Conservation (phyloP, 2,329 filamentous ascomycete species). For the Trichoderma asperellum region DNA sequence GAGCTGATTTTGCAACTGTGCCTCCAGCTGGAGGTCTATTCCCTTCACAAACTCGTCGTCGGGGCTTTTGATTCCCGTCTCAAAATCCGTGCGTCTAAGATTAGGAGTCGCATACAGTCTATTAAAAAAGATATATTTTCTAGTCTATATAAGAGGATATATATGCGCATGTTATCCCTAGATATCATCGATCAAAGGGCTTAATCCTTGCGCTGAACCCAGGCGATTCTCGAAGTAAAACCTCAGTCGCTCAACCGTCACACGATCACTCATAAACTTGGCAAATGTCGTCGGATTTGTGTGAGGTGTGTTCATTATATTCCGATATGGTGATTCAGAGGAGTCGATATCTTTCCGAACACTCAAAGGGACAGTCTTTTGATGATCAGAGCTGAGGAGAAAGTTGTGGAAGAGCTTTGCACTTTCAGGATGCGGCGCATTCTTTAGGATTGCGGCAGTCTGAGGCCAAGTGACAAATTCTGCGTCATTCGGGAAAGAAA, state of each 20-base stretch:
- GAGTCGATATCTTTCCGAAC: conserved; percentile 42
- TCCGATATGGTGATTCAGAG: conserved; percentile 36
- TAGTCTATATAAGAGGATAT: background rate
- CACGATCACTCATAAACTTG: conserved; percentile 49
- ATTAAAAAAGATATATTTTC: no score
- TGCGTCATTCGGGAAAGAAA: conserved; percentile 42
- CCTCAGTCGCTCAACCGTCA: conserved; percentile 46
- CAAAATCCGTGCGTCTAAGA: no score
- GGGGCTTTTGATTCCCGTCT: background rate
- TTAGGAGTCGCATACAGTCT: no score
- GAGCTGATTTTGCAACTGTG: background rate
- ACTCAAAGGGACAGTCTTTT: conserved; percentile 41
- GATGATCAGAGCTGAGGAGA: conserved; percentile 48
- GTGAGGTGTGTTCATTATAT: conserved; percentile 35
- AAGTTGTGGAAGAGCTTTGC: conserved; percentile 56
- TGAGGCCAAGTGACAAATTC: conserved; percentile 55
- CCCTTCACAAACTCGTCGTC: background rate
- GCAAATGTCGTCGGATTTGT: conserved; percentile 47
- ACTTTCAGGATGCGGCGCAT: conserved; percentile 54
- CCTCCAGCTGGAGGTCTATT: background rate
- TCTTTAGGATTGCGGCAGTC: conserved; percentile 51
- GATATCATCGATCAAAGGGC: conserved; percentile 41
- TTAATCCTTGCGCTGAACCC: conserved; percentile 48
- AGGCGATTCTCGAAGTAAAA: conserved; percentile 49
- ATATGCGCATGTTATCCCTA: conserved; percentile 12